These are phyloP conservation scores for Atkinsonella hypoxylon DNA, from an alignment of 2,329 filamentous ascomycete species.

Conservation along the genomic window DNA sequence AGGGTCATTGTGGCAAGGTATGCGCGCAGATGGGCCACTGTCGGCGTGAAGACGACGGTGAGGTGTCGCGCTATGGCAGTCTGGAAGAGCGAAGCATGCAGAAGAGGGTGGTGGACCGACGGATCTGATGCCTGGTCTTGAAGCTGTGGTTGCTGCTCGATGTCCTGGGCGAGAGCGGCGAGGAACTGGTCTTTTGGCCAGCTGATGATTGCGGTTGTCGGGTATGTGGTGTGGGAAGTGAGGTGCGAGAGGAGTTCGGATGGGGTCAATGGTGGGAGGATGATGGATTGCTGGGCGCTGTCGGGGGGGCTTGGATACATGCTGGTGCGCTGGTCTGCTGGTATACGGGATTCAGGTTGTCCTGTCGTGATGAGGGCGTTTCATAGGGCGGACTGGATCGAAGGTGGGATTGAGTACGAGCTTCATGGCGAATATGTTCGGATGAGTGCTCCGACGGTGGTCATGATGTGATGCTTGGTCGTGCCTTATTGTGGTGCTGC, in stretches of 20 bases:
- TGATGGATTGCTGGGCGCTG: conserved; percentile 20
- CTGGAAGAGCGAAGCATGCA: conserved; percentile 55
- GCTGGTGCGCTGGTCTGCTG: neutral
- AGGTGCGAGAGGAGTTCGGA: conserved; percentile 54
- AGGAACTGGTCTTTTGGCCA: conserved; percentile 54
- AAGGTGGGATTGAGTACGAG: too few species aligned
- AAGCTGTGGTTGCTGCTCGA: conserved; percentile 19
- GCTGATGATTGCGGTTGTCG: conserved; percentile 62
- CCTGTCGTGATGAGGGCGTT: neutral
- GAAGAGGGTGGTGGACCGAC: conserved; percentile 23
- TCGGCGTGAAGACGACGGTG: conserved; percentile 60
- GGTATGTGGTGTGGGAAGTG: conserved; percentile 40
- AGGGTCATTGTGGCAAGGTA: conserved; percentile 50
- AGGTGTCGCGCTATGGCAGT: conserved; percentile 58
- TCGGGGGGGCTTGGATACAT: neutral
- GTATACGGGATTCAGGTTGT: neutral
- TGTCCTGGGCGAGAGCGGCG: conserved; percentile 38
- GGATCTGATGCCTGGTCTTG: neutral
- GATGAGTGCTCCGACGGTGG: too few species aligned
- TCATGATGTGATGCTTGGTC: too few species aligned
- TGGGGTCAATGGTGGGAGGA: conserved; percentile 41
- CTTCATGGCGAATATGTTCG: too few species aligned
- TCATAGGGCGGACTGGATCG: too few species aligned
- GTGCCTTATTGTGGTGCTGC: too few species aligned
- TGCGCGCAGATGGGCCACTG: conserved; percentile 65